Evolutionary conservation across 352 stramenopile genomes (phyloP).

Genomic region (Poterioochromonas sp.): DNA sequence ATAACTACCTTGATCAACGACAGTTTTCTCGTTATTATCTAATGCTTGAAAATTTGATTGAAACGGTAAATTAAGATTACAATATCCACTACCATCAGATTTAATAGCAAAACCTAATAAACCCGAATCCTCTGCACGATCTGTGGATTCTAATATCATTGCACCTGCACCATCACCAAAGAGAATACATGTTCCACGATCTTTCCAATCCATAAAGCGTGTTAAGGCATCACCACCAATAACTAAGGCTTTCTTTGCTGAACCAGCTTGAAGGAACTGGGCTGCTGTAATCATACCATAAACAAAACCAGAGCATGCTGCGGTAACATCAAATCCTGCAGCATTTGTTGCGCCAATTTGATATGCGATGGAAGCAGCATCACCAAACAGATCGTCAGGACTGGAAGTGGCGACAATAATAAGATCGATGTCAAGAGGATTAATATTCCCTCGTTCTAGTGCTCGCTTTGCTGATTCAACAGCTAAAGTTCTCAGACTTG

Average conservation of each 20-base stretch:
- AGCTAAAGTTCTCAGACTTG: constrained; percentile 32
- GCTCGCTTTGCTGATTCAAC: constrained; percentile 44
- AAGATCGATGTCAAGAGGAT: constrained; percentile 53
- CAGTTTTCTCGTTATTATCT: constrained; percentile 49
- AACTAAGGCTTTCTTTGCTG: constrained; percentile 57
- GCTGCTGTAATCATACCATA: constrained; percentile 62
- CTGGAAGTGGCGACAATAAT: constrained; percentile 64
- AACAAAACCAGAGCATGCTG: constrained; percentile 68
- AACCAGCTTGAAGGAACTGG: constrained; percentile 55
- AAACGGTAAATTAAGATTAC: constrained; percentile 61
- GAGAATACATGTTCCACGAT: constrained; percentile 69
- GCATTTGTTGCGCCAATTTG: constrained; percentile 51
- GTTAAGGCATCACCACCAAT: constrained; percentile 63
- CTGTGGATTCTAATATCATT: constrained; percentile 52
- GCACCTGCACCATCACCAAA: constrained; percentile 71
- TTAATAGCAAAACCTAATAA: constrained; percentile 62
- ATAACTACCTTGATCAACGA: constrained; percentile 55
- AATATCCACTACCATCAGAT: constrained; percentile 60
- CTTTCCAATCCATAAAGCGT: constrained; percentile 69
- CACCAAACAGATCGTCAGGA: constrained; percentile 70
- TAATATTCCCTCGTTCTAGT: constrained; percentile 39
- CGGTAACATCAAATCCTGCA: constrained; percentile 68
- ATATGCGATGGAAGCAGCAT: constrained; percentile 57
- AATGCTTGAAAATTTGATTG: constrained; percentile 49
- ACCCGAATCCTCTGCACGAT: constrained; percentile 36